Base-by-base conservation (phyloP, 345 rosid genomes). In the Eutrema yunnanense region DNA sequence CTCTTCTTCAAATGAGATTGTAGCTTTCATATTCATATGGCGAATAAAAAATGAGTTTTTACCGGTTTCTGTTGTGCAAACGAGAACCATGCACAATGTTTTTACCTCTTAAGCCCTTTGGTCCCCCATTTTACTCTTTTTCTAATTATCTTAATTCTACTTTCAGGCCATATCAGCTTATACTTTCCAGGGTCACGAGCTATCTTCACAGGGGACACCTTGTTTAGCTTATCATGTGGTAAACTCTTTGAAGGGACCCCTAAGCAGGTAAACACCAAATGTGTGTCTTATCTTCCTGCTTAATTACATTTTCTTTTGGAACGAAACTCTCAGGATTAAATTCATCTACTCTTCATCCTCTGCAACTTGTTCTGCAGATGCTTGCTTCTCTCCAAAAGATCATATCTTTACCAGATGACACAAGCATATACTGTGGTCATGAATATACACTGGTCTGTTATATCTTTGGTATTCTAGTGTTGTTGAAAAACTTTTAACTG, bases 141-240 rank as follows among this genome's bases (percentile, higher is more conserved):
- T 44, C 50, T 62, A 41, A 65, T 32, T 14, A 55, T 33, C 43
- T 41, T 32, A 71, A 61, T 69, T 59, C 8, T 33, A 6, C 27
- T 37, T 75, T 85, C 81, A 94, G 98, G 98, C 50, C 98, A 94
- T 68, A 86, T 94, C 49, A 94, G 98, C 79, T 89, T 94, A 80
- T 86, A 91, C 84, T 91, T 94, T 75, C 96, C 95, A 57, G 84
- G 92, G 61, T 84, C 98, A 36, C 84, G 90, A 53, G 90, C 86
- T 8, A 84, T 94, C 61, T 94, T 94, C 73, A 82, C 96, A 0
- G 98, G 97, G 52, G 98, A 94, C 83, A 87, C 97, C 16, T 83
- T 94, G 80, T 91, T 94, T 76, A 94, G 98, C 89, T 84, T 94
- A 81, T 89, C 97, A 33, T 94, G 98, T 78, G 98, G 98, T 82